These are phyloP conservation scores for Daldinia childiae DNA, from an alignment of 495 filamentous ascomycete species.

Conservation along the genomic window DNA sequence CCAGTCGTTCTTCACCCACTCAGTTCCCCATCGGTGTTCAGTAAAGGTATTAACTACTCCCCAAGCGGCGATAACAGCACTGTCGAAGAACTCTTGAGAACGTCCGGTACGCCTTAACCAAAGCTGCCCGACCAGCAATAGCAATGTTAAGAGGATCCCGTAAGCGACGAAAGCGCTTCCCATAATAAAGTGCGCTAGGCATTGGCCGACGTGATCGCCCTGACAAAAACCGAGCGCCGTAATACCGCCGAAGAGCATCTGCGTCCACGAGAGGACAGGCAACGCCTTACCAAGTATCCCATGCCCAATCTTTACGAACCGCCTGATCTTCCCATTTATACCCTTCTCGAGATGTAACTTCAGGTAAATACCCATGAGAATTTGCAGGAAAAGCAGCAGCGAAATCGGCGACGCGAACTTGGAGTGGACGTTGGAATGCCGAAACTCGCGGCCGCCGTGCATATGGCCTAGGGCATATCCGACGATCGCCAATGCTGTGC, in stretches of 20 bases:
- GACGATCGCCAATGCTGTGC: slow-evolving; percentile 76
- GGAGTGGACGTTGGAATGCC: slow-evolving; percentile 78
- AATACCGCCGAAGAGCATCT: slow-evolving; percentile 98
- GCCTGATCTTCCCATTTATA: slow-evolving; percentile 79
- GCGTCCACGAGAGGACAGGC: slow-evolving; percentile 87
- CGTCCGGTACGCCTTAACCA: slow-evolving; percentile 87
- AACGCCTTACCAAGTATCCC: slow-evolving; percentile 85
- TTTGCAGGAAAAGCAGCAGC: slow-evolving; percentile 77
- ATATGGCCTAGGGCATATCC: slow-evolving; percentile 92
- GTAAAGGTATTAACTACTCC: slow-evolving; percentile 98
- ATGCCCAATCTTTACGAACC: slow-evolving; percentile 74
- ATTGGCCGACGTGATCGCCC: slow-evolving; percentile 91
- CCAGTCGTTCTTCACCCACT: slow-evolving; percentile 94
- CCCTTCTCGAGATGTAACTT: slow-evolving; percentile 88
- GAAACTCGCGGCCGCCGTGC: slow-evolving; percentile 89
- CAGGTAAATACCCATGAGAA: slow-evolving; percentile 85
- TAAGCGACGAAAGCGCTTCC: slow-evolving; percentile 96
- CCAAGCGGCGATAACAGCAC: slow-evolving; percentile 88
- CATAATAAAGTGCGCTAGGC: slow-evolving; percentile 98
- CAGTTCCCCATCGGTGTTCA: slow-evolving; percentile 90
- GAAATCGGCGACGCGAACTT: slow-evolving; percentile 81
- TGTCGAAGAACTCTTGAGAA: slow-evolving; percentile 98
- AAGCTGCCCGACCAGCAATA: slow-evolving; percentile 86
- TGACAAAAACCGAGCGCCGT: slow-evolving; percentile 93
- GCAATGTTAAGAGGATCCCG: slow-evolving; percentile 84